A percentile compares a stretch with the other conserved stretches of the same genome.
These are phyloP conservation scores for Boletus reticulatus DNA, from an alignment of 768 basidiomycete species.

Conservation along the genomic window DNA sequence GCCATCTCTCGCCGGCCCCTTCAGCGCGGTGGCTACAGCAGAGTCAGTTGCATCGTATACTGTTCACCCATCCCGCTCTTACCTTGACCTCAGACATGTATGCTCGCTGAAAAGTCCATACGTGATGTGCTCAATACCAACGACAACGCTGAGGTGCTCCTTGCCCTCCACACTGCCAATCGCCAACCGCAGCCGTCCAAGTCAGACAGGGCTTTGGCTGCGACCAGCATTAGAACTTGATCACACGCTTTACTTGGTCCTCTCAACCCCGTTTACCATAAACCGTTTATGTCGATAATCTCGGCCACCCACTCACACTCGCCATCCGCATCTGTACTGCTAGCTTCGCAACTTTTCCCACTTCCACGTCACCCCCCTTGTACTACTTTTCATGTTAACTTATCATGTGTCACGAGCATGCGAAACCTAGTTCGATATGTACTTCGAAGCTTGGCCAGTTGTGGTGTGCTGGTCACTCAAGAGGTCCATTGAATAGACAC, in stretches of 20 bases:
- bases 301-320: not conserved
- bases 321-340: slow-evolving; percentile 27
- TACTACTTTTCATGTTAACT: slow-evolving; percentile 20
- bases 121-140: slow-evolving; percentile 63
- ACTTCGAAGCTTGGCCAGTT: not conserved
- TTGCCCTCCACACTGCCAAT: slow-evolving; percentile 54
- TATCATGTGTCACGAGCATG: slow-evolving; percentile 17
- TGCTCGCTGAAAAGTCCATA: slow-evolving; percentile 70
- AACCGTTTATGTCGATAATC: slow-evolving; percentile 3
- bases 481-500: too few relatives aligned
- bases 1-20: slow-evolving; percentile 63
- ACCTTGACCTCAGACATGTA: slow-evolving; percentile 51
- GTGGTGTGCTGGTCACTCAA: not conserved
- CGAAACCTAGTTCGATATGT: not conserved
- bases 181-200: slow-evolving; percentile 10
- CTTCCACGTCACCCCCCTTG: slow-evolving; percentile 11
- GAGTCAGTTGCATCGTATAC: slow-evolving; percentile 36
- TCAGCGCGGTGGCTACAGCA: slow-evolving; percentile 52
- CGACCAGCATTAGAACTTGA: slow-evolving; percentile 27
- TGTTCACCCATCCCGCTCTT: not conserved
- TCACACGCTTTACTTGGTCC: not conserved
- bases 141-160: slow-evolving; percentile 64
- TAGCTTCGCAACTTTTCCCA: slow-evolving; percentile 12
- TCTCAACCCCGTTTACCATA: not conserved
- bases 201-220: slow-evolving; percentile 13